Evolutionary conservation across 2,329 filamentous ascomycete species (phyloP).

Genomic region (Dothistroma pini): DNA sequence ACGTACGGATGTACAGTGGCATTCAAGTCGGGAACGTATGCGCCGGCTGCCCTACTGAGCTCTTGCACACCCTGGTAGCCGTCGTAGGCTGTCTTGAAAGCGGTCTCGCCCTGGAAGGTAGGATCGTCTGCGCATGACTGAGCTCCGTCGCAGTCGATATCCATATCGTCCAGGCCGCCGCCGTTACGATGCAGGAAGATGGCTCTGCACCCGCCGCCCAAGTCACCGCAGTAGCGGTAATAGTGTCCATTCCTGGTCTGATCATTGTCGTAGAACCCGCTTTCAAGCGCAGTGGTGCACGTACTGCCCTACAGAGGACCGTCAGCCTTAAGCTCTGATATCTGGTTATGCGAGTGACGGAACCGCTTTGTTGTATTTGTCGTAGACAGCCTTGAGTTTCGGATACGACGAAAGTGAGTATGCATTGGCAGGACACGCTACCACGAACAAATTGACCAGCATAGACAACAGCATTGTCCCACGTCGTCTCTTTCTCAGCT

Average conservation of each 20-base stretch:
- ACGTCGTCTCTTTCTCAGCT: not conserved
- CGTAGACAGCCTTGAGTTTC: not conserved
- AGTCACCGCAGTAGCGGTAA: constrained; percentile 1
- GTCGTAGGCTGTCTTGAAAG: constrained; percentile 37
- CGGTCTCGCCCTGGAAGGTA: constrained; percentile 46
- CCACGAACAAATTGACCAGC: not conserved
- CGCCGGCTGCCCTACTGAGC: not conserved
- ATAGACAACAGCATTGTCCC: not conserved
- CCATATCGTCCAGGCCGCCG: constrained; percentile 51
- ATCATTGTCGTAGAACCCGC: not conserved
- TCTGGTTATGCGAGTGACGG: not conserved
- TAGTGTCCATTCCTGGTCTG: not conserved
- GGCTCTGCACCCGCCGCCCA: not conserved
- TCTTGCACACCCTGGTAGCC: not conserved
- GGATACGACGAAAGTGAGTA: not conserved
- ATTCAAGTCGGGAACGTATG: constrained; percentile 43
- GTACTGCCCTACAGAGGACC: not conserved
- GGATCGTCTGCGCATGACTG: constrained; percentile 28
- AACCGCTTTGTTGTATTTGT: not conserved
- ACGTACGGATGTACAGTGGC: constrained; percentile 52
- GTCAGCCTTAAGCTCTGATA: not conserved
- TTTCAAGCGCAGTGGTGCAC: not conserved
- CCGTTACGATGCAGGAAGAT: constrained; percentile 48
- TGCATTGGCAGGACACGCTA: not conserved
- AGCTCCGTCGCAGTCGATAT: constrained; percentile 56